Evolutionary conservation across 1,284 basidiomycete species (phyloP).

Genomic region (Hypsizygus ulmarius): DNA sequence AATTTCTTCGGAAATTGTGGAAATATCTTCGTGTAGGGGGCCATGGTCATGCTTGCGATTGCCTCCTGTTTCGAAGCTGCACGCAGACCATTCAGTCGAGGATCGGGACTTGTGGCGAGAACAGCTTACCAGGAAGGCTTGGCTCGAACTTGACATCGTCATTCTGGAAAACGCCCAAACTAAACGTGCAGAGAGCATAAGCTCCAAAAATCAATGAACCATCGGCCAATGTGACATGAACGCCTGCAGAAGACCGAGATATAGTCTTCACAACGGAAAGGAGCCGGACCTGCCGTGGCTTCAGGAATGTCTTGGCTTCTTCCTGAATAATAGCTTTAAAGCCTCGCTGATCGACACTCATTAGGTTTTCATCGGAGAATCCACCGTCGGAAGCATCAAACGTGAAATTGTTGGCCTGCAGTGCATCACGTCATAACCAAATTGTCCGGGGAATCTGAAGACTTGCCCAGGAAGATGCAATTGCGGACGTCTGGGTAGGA

Average conservation of each 20-base stretch:
- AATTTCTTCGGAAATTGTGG: conserved; percentile 63
- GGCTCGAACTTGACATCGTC: conserved; percentile 58
- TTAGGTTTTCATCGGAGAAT: conserved; percentile 55
- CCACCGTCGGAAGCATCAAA: conserved; percentile 52
- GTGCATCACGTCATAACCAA: neutral
- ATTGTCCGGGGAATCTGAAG: neutral
- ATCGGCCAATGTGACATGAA: conserved; percentile 45
- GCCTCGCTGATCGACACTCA: conserved; percentile 61
- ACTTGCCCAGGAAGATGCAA: conserved; percentile 59
- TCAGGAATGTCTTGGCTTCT: conserved; percentile 53
- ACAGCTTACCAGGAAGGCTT: conserved; percentile 41
- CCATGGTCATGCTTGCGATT: conserved; percentile 66
- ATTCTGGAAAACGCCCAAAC: conserved; percentile 61
- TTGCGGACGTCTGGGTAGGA: conserved; percentile 60
- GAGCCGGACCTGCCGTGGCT: conserved; percentile 44
- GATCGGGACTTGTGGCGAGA: neutral
- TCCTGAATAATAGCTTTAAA: conserved; percentile 54
- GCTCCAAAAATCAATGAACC: conserved; percentile 46
- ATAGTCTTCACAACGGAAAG: conserved; percentile 54
- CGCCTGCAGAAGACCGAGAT: conserved; percentile 42
- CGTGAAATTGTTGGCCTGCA: conserved; percentile 64
- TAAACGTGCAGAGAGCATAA: conserved; percentile 63
- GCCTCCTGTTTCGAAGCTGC: conserved; percentile 61
- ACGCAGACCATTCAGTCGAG: neutral
- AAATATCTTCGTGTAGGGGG: conserved; percentile 72